These are phyloP conservation scores for Cyclotella cryptica DNA, from an alignment of 108 stramenopile species.

Conservation along the genomic window DNA sequence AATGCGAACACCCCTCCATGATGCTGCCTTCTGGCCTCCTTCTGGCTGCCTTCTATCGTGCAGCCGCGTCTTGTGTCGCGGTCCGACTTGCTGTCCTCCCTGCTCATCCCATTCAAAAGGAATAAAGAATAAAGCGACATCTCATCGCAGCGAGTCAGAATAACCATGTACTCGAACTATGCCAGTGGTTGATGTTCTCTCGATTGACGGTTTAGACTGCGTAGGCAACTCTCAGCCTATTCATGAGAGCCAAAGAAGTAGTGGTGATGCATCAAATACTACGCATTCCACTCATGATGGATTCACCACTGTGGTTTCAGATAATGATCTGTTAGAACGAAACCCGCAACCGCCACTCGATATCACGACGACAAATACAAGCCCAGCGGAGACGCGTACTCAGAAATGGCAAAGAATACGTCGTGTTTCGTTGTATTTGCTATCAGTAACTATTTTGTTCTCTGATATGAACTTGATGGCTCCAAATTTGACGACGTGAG, in stretches of 20 bases:
- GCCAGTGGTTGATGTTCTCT: background rate
- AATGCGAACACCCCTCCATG: too few species aligned
- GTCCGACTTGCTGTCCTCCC: too few species aligned
- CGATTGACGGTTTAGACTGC: background rate
- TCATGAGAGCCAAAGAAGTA: background rate
- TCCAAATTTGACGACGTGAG: constrained; percentile 74
- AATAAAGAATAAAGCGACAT: too few species aligned
- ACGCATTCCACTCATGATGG: constrained; percentile 4
- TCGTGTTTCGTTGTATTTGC: constrained; percentile 56
- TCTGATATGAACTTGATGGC: constrained; percentile 89
- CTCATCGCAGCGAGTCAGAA: background rate
- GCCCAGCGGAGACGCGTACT: background rate
- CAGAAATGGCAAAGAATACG: constrained; percentile 41
- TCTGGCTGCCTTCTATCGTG: too few species aligned
- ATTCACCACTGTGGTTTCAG: constrained; percentile 12
- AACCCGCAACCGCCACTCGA: background rate
- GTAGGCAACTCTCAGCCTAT: background rate
- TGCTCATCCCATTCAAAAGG: too few species aligned
- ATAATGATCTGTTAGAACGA: background rate
- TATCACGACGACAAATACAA: background rate
- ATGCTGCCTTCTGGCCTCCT: too few species aligned
- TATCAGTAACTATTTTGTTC: constrained; percentile 74
- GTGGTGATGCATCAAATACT: background rate
- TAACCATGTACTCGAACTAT: background rate
- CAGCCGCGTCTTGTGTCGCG: too few species aligned